These are phyloP conservation scores for Stephania japonica DNA, from an alignment of 164 flowering plant genomes.

Conservation along the genomic window DNA sequence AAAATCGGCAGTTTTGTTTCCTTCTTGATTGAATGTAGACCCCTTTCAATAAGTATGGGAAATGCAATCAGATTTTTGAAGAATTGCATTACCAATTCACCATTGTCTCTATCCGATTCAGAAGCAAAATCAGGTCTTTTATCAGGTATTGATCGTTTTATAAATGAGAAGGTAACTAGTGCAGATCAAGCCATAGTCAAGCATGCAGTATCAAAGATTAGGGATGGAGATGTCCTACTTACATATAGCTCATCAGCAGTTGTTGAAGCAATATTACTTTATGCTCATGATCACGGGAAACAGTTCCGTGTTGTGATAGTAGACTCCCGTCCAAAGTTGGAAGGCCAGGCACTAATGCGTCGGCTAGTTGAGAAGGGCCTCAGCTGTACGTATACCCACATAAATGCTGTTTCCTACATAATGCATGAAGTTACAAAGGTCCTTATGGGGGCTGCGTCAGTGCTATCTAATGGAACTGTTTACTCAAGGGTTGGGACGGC, in stretches of 20 bases:
- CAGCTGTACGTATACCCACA: conserved; percentile 79
- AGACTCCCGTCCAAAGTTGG: conserved; percentile 92
- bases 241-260: conserved; percentile 75
- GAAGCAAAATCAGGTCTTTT: conserved; percentile 70
- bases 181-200: conserved; percentile 80
- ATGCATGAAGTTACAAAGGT: conserved; percentile 95
- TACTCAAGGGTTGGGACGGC: conserved; percentile 94
- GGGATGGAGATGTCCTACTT: conserved; percentile 91
- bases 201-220: conserved; percentile 84
- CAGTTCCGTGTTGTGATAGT: conserved; percentile 81
- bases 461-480: conserved; percentile 86
- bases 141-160: conserved; percentile 69
- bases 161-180: conserved; percentile 73
- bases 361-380: conserved; percentile 72
- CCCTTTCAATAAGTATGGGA: conserved; percentile 94
- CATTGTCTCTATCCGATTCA: conserved; percentile 56
- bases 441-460: conserved; percentile 81
- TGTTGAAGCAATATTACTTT: conserved; percentile 70
- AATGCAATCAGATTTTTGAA: conserved; percentile 82
- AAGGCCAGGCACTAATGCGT: conserved; percentile 70
- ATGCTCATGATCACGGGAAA: conserved; percentile 88
- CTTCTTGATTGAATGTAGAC: conserved; percentile 74
- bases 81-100: conserved; percentile 57
- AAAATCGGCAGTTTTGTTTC: conserved; percentile 71
- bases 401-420: conserved; percentile 81